These are phyloP conservation scores for Myxozyma neotropica DNA, from an alignment of 805 yeast genomes.

Conservation along the genomic window DNA sequence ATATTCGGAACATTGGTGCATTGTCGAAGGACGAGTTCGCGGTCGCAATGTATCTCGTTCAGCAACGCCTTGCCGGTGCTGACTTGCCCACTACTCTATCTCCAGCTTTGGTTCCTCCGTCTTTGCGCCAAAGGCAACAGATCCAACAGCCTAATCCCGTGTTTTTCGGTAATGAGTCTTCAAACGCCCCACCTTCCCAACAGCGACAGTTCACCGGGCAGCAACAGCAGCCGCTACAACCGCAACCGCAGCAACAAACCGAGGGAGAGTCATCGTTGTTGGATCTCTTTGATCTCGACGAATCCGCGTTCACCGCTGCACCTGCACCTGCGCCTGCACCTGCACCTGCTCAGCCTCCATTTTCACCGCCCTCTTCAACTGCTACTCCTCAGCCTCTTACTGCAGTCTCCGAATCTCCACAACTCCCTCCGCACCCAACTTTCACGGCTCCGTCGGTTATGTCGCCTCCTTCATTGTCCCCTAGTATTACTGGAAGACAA, in stretches of 20 bases:
- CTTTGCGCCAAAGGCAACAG: constrained; percentile 24
- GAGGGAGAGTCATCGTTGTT: constrained; percentile 56
- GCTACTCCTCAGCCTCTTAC: not conserved
- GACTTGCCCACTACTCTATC: constrained; percentile 81
- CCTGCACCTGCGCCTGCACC: constrained; percentile 24
- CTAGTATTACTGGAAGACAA: constrained; percentile 35
- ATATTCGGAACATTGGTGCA: constrained; percentile 79
- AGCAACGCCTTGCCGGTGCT: constrained; percentile 75
- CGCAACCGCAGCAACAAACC: constrained; percentile 42
- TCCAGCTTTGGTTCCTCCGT: constrained; percentile 51
- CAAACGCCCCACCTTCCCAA: constrained; percentile 8
- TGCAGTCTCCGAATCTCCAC: constrained; percentile 37
- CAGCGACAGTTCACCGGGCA: constrained; percentile 4
- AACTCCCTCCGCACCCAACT: constrained; percentile 40
- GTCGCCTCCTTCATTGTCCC: constrained; percentile 32
- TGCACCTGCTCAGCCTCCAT: constrained; percentile 15
- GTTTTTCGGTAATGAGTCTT: not conserved
- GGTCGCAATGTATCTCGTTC: constrained; percentile 90
- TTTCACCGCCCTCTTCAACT: constrained; percentile 8
- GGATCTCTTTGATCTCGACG: constrained; percentile 65
- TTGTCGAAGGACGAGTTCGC: constrained; percentile 83
- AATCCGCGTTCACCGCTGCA: constrained; percentile 43
- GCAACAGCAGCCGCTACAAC: constrained; percentile 40
- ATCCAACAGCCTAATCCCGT: constrained; percentile 23
- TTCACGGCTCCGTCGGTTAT: constrained; percentile 13